Evolutionary conservation across 345 rosid species (phyloP).

Genomic region (Gossypium thurberi): DNA sequence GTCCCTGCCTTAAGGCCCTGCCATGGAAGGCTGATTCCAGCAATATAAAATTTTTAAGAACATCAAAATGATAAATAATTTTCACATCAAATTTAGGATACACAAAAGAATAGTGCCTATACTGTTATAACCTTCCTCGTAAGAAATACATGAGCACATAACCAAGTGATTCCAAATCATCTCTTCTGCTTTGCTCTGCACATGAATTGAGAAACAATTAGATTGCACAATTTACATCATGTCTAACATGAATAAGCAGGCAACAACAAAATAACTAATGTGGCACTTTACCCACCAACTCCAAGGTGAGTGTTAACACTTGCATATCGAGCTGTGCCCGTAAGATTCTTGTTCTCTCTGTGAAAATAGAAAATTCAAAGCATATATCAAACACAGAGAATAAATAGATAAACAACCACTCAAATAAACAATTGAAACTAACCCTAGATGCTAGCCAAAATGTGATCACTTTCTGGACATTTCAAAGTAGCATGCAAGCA

Average conservation of each 20-base stretch:
- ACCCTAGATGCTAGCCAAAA: neutral
- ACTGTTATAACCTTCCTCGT: slow-evolving; percentile 41
- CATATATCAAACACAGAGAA: neutral
- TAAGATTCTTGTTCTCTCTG: slow-evolving; percentile 61
- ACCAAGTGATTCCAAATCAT: slow-evolving; percentile 47
- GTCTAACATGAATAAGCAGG: neutral
- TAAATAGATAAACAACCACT: neutral
- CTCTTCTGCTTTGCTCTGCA: slow-evolving; percentile 61
- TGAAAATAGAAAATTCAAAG: slow-evolving; percentile 9
- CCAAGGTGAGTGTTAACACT: slow-evolving; percentile 61
- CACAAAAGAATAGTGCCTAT: slow-evolving; percentile 1
- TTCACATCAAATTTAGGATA: slow-evolving; percentile 3
- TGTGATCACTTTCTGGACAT: neutral
- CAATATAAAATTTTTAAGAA: slow-evolving; percentile 11
- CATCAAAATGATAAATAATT: neutral
- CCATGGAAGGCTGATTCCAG: slow-evolving; percentile 35
- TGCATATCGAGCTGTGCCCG: slow-evolving; percentile 68
- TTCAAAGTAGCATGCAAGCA: neutral
- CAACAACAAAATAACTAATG: slow-evolving; percentile 8
- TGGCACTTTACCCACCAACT: slow-evolving; percentile 38
- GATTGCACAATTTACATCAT: neutral
- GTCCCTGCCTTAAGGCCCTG: slow-evolving; percentile 39
- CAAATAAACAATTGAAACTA: neutral
- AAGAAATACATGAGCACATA: slow-evolving; percentile 45
- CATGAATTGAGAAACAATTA: neutral